phyloP scores from a whole-genome alignment of 2,329 filamentous ascomycete genomes.

The Teratosphaeria nubilosa region DNA sequence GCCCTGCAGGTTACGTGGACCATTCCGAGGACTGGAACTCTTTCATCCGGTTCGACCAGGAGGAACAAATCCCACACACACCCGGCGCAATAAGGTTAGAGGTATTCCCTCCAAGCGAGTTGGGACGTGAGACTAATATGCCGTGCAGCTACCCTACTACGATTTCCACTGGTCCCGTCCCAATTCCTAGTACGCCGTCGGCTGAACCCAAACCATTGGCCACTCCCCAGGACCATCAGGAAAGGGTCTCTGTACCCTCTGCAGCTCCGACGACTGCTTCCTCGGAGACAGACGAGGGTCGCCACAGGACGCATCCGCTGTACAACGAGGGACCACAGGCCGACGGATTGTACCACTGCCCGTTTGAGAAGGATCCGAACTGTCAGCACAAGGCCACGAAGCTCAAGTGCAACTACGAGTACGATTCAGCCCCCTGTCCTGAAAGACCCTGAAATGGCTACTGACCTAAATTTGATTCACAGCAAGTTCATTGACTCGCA shows the following conservation, averaged over 20 bases:
- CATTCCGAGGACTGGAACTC: conserved; percentile 13
- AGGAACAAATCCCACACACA: conserved; percentile 6
- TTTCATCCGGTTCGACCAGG: conserved; percentile 22
- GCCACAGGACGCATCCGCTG: conserved; percentile 47
- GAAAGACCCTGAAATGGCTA: background rate
- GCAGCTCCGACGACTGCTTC: conserved; percentile 5
- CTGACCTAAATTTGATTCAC: conserved; percentile 12
- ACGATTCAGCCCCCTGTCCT: conserved; percentile 36
- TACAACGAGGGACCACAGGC: conserved; percentile 57
- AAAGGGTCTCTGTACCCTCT: conserved; percentile 2
- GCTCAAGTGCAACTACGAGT: conserved; percentile 99
- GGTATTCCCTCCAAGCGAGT: conserved; percentile 1
- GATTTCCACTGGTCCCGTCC: background rate
- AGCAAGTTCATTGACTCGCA: conserved; percentile 98
- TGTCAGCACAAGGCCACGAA: conserved; percentile 91
- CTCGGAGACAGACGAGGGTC: conserved; percentile 23
- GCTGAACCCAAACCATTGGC: conserved; percentile 4
- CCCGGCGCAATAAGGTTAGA: conserved; percentile 17
- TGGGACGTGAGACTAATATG: conserved; percentile 9
- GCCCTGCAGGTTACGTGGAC: conserved; percentile 4
- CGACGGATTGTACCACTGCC: conserved; percentile 89
- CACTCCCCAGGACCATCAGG: conserved; percentile 5
- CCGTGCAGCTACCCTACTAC: conserved; percentile 8
- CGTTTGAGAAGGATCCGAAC: conserved; percentile 56
- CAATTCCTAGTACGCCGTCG: background rate